Base-by-base conservation (phyloP, 805 yeast genomes). In the Saccharomycopsis malanga region DNA sequence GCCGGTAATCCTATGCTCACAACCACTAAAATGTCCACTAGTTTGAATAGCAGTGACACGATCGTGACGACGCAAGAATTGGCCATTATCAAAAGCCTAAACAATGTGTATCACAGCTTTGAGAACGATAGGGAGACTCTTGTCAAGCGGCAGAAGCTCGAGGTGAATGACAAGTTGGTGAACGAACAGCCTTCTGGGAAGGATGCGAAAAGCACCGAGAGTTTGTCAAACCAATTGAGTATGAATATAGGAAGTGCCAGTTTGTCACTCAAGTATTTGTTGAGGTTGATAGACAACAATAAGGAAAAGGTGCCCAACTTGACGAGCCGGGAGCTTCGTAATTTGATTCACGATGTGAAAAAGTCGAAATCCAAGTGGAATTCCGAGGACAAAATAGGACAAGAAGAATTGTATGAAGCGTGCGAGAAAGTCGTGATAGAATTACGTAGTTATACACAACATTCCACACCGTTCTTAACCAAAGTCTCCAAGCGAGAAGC, bases 341-440 rank as follows among this genome's bases (percentile, higher is more conserved):
- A 83, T 51, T 69, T 93, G 53, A 82, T 93, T 45, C 76, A 86
- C 74, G 98, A 93, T 60, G 98, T 93, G 7, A 73, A 97, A 42
- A 93, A 89, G 57, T 91, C 89, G 60, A 71, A 98, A 50, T 94
- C 98, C 0, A 93, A 93, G 65, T 93, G 98, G 99, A 94, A 97
- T 6, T 86, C 86, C 49, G 97, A 93, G 60, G 95, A 89, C 49
- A 74, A 85, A 52, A 81, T 93, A 38, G 99, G 99, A 4, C 99
- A 93, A 65, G 99, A 93, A 61, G 99, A 94, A 62, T 72, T 93
- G 20, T 93, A 93, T 59, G 98, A 94, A 57, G 96, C 97, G 0
- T 91, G 97, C 58, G 99, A 93, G 57, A 89, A 88, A 59, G 98
- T 93, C 1, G 89, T 91, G 0, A 68, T 81, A 54, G 98, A 93